Evolutionary conservation across 2,329 filamentous ascomycete species (phyloP), one percentile per base, ranked within the genome.

Genomic region (Alternaria incomplexa): DNA sequence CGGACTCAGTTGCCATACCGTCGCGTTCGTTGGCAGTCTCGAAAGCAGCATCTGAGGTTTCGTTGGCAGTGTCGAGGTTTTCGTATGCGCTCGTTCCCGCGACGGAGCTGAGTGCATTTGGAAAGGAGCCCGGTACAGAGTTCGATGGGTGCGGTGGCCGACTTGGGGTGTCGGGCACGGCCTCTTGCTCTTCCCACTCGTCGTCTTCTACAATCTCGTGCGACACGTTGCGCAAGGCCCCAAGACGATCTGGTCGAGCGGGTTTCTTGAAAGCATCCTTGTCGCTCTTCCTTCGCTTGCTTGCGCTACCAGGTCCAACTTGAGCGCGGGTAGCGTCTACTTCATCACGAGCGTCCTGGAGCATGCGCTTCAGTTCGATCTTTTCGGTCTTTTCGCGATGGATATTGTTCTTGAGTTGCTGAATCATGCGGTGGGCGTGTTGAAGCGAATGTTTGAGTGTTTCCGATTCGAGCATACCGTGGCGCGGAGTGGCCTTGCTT

Each of bases 301-400:
- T 79, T 51, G 81, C 81, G 66, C 81, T 84, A 45, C 79, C 83
- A 72, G 57, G 80, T 72, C 73, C 76, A 47, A 77, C 79, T 71
- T 71, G 79, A 30, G 88, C 88, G 51, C 87, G 85, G 63, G 89
- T 87, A 50, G 88, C 81, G 79, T 93, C 96, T 26, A 99, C 83
- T 74, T 99, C 96, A 77, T 99, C 96, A 36, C 94, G 90, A 23
- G 95, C 91, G 74, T 99, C 96, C 81, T 98, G 95, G 28, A 98
- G 88, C 87, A 99, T 93, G 63, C 95, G 91, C 81, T 93, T 94
- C 57, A 98, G 87, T 81, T 99, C 96, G 26, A 98, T 88, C 84
- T 97, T 99, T 80, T 99, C 96, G 0, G 95, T 97, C 89, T 98
- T 99, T 80, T 99, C 96, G 32, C 96, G 91, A 79, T 99, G 95